Evolutionary conservation across 306 rosid genomes (phyloP), one percentile per base, ranked within the genome.

Genomic region (Begonia fuchsioides): DNA sequence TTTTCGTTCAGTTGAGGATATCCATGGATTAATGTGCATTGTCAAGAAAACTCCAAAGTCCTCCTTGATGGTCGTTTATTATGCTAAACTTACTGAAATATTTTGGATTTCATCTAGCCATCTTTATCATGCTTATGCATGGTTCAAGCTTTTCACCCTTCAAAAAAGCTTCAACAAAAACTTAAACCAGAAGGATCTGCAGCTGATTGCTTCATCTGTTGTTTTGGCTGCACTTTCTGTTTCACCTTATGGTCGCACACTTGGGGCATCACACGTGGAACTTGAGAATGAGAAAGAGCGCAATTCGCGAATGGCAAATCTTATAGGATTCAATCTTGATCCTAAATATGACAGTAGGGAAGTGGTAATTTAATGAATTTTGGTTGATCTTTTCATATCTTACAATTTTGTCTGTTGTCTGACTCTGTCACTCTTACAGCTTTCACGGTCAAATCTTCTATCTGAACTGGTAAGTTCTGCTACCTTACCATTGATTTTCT

Each of bases 1-100:
- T 10, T 92, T 92, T 54, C 81, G 98, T 26, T 92, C 98, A 2
- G 65, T 85, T 50, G 98, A 92, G 63, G 98, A 92, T 65, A 85
- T 92, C 63, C 94, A 85, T 59, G 96, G 96, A 47, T 69, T 92
- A 51, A 92, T 92, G 98, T 92, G 94, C 76, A 56, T 92, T 78
- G 98, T 85, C 51, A 92, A 92, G 83, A 92, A 92, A 74, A 72
- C 82, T 0, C 98, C 98, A 8, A 92, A 92, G 62, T 39, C 98
- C 50, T 85, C 98, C n/a, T 70, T 92, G 77, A 67, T 92, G 96
- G 95, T 80, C 32, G 83, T 92, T 64, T 92, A 92, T 72, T 92
- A 92, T 64, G 93, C 80, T 56, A 92, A 92, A 60, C 70, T 92
- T 49, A 79, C 98, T 6, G 93, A 82, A 75, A 79, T 92, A 39